These are phyloP conservation scores for Phaffia tasmanica DNA, from an alignment of 768 basidiomycete species.

Conservation along the genomic window DNA sequence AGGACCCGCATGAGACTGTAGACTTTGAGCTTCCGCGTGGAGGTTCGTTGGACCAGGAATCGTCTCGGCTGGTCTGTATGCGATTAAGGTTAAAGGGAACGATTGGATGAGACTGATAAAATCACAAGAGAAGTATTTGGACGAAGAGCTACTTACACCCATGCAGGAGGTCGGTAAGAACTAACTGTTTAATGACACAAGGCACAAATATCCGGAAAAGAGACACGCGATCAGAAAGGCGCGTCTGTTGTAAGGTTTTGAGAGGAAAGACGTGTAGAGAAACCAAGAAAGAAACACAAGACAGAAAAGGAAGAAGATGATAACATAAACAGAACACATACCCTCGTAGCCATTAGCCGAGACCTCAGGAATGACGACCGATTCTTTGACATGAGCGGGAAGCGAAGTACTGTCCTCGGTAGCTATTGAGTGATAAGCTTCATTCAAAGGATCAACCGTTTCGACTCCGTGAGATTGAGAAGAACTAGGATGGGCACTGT, in stretches of 20 bases:
- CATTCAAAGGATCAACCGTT: constrained; percentile 23
- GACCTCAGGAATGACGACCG: constrained; percentile 8
- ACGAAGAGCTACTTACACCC: constrained; percentile 7
- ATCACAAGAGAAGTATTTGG: neutral
- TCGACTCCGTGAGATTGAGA: constrained; percentile 21
- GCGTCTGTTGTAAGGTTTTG: too few relatives aligned
- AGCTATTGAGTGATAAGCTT: neutral
- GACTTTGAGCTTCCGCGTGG: constrained; percentile 8
- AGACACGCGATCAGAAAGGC: too few relatives aligned
- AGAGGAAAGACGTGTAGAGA: too few relatives aligned
- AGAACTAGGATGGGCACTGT: constrained; percentile 16
- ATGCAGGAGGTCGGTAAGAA: constrained; percentile 18
- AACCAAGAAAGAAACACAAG: too few relatives aligned
- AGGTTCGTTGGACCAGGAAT: constrained; percentile 15
- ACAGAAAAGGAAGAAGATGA: too few relatives aligned
- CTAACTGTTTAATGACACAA: neutral
- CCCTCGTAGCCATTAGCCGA: constrained; percentile 11
- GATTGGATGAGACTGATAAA: neutral
- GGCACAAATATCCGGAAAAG: too few relatives aligned
- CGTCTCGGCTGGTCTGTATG: neutral
- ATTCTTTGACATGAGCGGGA: neutral
- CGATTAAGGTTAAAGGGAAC: neutral
- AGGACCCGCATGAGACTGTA: constrained; percentile 14
- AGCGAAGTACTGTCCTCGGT: neutral
- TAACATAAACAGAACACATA: neutral